These are phyloP conservation scores for Gossypium stocksii DNA, from an alignment of 345 rosid genomes.

Conservation along the genomic window DNA sequence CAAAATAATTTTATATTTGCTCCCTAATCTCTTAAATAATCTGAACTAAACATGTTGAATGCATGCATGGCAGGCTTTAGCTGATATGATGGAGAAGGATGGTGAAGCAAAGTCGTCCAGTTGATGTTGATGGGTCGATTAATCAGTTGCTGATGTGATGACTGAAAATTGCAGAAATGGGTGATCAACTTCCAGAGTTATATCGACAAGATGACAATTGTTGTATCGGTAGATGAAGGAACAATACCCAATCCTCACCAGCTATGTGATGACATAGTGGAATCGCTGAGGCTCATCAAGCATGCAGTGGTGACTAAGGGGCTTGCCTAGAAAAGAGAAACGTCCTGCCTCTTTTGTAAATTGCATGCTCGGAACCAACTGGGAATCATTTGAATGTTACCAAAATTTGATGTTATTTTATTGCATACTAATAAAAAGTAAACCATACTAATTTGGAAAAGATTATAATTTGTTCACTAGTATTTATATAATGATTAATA, in stretches of 20 bases:
- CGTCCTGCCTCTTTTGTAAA: no score
- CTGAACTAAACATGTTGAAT: neutral
- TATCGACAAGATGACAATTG: slow-evolving; percentile 29
- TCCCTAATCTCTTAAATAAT: neutral
- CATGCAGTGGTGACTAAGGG: slow-evolving; percentile 13
- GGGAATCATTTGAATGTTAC: no score
- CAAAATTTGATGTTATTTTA: no score
- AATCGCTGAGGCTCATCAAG: slow-evolving; percentile 24
- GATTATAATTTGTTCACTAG: no score
- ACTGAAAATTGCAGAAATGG: slow-evolving; percentile 24
- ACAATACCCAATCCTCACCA: slow-evolving; percentile 35
- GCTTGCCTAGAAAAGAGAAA: neutral
- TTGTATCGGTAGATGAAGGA: slow-evolving; percentile 32
- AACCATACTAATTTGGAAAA: no score
- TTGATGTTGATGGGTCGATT: neutral
- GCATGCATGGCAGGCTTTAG: slow-evolving; percentile 34
- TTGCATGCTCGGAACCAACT: no score
- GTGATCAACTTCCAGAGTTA: slow-evolving; percentile 41
- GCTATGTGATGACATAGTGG: slow-evolving; percentile 32
- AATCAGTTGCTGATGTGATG: neutral
- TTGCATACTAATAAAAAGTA: no score
- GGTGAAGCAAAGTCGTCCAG: slow-evolving; percentile 23
- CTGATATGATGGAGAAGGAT: slow-evolving; percentile 53
- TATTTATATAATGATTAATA: no score
- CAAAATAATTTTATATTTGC: neutral